Evolutionary conservation across 129 eudicot genomes (phyloP), one percentile per base, ranked within the genome.

Genomic region (Chrysanthemum seticuspe): DNA sequence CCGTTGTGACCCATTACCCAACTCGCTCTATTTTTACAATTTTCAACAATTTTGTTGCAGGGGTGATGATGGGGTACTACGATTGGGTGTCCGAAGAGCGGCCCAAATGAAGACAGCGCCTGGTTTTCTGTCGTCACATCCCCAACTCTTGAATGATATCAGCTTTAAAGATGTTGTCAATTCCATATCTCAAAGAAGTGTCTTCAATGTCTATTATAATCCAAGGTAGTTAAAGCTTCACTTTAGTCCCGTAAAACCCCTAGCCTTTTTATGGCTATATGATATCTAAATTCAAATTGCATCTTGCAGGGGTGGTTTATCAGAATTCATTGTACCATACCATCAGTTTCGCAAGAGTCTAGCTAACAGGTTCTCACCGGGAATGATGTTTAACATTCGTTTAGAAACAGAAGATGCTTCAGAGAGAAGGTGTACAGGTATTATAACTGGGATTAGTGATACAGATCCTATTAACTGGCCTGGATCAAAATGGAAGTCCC

Each of bases 41-140:
- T 40, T 40, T 40, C 6, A 40, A 40, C 47, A 6, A 0, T 40
- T 40, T 40, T 40, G 10, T 40, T 40, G 47, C 47, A 40, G 93
- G 85, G 92, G 87, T n/a, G 96, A 84, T 61, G 96, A 91, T 84
- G 97, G 96, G 53, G 96, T 84, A 73, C 82, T 91, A 40, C 79
- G 97, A 73, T 78, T 91, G 63, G 97, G 97, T 15, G 67, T 88
- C 69, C 81, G 97, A 72, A 79, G 97, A 85, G 89, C 86, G 0
- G 70, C 75, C 11, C 93, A 81, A 79, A 70, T 83, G 9, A 91
- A 85, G 69, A 59, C 67, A 7, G 54, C 78, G 13, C 74, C 82
- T 36, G 62, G 65, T 47, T 58, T 77, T 76, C 85, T 78, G 56
- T 68, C 81, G 31, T 13, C 49, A 27, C 65, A 45, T 62, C 54